Evolutionary conservation across 768 basidiomycete species (phyloP), one percentile per base, ranked within the genome.

Genomic region (Trametes cingulata): DNA sequence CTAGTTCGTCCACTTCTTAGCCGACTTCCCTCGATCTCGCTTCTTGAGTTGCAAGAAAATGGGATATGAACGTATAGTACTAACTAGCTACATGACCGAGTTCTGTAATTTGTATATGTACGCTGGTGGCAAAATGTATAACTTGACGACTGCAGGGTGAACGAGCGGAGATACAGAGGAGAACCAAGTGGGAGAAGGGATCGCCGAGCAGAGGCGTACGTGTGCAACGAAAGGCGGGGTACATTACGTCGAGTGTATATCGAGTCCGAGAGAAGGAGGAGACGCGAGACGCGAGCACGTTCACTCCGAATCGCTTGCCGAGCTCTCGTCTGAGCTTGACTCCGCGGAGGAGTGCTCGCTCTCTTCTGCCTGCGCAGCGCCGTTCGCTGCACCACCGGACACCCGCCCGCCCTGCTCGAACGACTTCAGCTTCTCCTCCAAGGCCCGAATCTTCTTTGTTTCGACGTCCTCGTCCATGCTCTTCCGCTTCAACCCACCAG

Each of bases 401-500:
- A 59, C 58, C 20, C 61, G 59, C 17, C 67, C 69, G 39, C 79
- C 79, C 61, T 84, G 79, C 48, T 94, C 89, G 72, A 98, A 95
- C 29, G 91, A 81, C 27, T 84, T 81, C 78, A 98, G 87, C 62
- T 93, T 87, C 67, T 87, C 87, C 75, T 99, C 96, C 42, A 99
- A 81, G 72, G 85, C 82, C 51, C 90, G 84, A 69, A 99, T 99
- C 79, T 95, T 93, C 78, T 93, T 94, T 8, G 92, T 90, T 76
- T 99, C 96, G 35, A 89, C 90, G 65, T 93, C 91, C 77, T 98
- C 95, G 71, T 98, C 94, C 91, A 98, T 95, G 71, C 90, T 92
- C 81, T 95, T 94, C 58, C 94, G 87, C 73, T 95, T 93, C 47
- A 93, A 77, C 9, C 95, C 93, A 42, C 93, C 95, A 3, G 93